Conservation (phyloP, 257 asterid genomes). For the Perilla frutescens region DNA sequence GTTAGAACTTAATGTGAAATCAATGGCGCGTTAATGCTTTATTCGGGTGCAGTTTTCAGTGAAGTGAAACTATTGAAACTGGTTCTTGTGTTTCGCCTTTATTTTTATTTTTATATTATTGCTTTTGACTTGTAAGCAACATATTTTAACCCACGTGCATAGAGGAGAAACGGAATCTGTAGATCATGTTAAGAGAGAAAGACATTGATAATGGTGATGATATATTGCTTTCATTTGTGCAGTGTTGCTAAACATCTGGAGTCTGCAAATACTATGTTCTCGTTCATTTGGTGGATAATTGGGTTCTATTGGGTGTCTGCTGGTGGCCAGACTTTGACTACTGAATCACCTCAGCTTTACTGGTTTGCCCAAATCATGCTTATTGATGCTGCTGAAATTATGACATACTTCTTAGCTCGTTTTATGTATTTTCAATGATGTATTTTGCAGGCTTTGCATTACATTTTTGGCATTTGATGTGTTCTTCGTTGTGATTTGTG, state of each 20-base stretch:
- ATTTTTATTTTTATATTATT: not conserved
- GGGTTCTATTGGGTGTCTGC: conserved; percentile 98
- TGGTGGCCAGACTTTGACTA: conserved; percentile 67
- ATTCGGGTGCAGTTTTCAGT: not conserved
- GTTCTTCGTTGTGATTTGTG: conserved; percentile 94
- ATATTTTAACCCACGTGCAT: not conserved
- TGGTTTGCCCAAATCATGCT: conserved; percentile 60
- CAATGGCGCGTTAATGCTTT: conserved; percentile 11
- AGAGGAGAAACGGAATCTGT: conserved; percentile 4
- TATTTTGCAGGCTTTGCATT: conserved; percentile 87
- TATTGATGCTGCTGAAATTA: conserved; percentile 19
- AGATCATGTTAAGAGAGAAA: conserved; percentile 10
- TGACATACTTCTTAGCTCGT: conserved; percentile 8
- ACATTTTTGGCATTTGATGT: conserved; percentile 97
- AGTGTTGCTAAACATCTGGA: conserved; percentile 83
- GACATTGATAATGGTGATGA: conserved; percentile 26
- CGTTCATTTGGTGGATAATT: conserved; percentile 98
- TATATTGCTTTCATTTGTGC: conserved; percentile 37
- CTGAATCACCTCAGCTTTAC: conserved; percentile 87
- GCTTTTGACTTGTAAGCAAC: not conserved
- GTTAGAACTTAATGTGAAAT: conserved; percentile 4
- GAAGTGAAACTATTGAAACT: conserved; percentile 9
- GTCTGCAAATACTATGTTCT: conserved; percentile 95
- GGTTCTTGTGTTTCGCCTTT: not conserved
- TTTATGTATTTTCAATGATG: not conserved